Conservation (phyloP, 2,329 filamentous ascomycete genomes). For the Xylariales sp. region DNA sequence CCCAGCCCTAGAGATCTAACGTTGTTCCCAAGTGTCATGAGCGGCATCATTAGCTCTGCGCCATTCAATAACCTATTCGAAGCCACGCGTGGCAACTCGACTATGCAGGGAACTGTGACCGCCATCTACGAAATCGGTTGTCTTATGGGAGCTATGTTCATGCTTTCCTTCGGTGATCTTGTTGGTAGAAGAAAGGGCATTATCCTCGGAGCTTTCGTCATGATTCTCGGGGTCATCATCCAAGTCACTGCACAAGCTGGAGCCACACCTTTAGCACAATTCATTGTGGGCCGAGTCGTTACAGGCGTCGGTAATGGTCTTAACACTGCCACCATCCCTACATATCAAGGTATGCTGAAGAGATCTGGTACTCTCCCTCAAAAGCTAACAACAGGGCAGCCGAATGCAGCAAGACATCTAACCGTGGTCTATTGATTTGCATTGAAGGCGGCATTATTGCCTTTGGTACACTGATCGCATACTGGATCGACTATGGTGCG, state of each 20-base stretch:
- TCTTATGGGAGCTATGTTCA: constrained; percentile 41
- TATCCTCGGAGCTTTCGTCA: constrained; percentile 40
- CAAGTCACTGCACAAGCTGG: constrained; percentile 39
- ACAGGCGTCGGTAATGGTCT: constrained; percentile 51
- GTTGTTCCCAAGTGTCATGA: constrained; percentile 48
- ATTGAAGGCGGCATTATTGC: constrained; percentile 42
- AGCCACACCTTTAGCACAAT: constrained; percentile 33
- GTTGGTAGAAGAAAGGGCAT: constrained; percentile 50
- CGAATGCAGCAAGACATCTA: constrained; percentile 38
- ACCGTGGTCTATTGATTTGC: constrained; percentile 38
- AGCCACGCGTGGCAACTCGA: constrained; percentile 36
- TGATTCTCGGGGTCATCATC: constrained; percentile 56
- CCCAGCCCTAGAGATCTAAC: no score
- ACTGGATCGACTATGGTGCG: constrained; percentile 48
- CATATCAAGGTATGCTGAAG: constrained; percentile 34
- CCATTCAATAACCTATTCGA: constrained; percentile 46
- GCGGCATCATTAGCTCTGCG: constrained; percentile 46
- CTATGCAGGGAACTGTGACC: constrained; percentile 42
- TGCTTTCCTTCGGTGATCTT: constrained; percentile 48
- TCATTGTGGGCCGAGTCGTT: constrained; percentile 44
- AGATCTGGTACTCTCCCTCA: background rate
- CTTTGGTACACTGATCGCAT: constrained; percentile 38
- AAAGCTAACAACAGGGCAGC: constrained; percentile 21
- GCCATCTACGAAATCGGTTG: constrained; percentile 44
- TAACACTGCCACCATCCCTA: constrained; percentile 42